Percentiles rank a stretch among this genome's conserved stretches.
These are phyloP conservation scores for Vigna radiata DNA, from an alignment of 306 rosid species.

Conservation along the genomic window DNA sequence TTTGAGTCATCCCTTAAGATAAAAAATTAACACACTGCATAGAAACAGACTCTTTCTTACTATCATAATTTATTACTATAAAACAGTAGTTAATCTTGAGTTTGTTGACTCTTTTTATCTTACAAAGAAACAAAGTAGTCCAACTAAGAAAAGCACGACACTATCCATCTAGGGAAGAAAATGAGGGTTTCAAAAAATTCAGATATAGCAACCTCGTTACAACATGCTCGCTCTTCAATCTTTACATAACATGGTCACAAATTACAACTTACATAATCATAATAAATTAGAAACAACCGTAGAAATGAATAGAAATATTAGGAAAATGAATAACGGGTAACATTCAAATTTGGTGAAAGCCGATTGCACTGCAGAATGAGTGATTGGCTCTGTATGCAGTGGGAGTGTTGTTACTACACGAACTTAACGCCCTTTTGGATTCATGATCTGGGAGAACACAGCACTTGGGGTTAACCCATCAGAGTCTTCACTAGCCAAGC, in stretches of 20 bases:
- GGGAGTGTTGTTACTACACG: conserved; percentile 28
- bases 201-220: conserved; percentile 37
- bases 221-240: conserved; percentile 45
- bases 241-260: conserved; percentile 49
- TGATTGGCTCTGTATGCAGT: conserved; percentile 10
- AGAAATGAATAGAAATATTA: conserved; percentile 42
- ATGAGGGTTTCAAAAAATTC: background rate
- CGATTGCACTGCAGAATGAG: conserved; percentile 32
- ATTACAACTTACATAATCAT: conserved; percentile 56
- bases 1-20: background rate
- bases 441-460: conserved; percentile 98
- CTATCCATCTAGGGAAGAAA: background rate
- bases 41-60: background rate
- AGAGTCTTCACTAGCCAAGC: conserved; percentile 96
- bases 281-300: conserved; percentile 41
- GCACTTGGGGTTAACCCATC: conserved; percentile 98
- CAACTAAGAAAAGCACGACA: background rate
- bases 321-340: conserved; percentile 40
- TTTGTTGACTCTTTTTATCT: conserved; percentile 1
- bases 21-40: background rate
- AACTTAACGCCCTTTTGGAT: conserved; percentile 95
- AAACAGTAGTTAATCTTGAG: conserved; percentile 14
- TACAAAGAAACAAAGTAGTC: conserved; percentile 20
- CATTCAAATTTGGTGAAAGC: conserved; percentile 45
- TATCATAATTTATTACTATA: background rate